Percentiles rank a stretch among this genome's conserved stretches.
Conservation (phyloP, 2,329 filamentous ascomycete species). For the Sporothrix luriei region DNA sequence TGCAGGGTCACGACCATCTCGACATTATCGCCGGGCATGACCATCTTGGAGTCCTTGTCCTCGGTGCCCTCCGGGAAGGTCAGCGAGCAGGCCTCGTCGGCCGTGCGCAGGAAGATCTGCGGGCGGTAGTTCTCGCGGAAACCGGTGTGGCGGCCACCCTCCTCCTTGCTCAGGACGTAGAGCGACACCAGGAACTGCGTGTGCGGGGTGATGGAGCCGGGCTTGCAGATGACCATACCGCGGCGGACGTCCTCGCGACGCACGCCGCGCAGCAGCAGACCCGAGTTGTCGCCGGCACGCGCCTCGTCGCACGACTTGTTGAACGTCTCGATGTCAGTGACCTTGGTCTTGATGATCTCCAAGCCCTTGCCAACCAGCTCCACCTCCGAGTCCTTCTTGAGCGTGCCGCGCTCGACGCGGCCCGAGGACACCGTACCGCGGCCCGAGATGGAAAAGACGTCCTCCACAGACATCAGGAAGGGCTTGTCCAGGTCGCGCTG, state of each 20-base stretch:
- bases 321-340: conserved; percentile 99
- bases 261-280: conserved; percentile 91
- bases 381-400: conserved; percentile 93
- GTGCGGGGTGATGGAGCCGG: conserved; percentile 82
- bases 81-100: conserved; percentile 76
- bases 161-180: conserved; percentile 96
- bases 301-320: conserved; percentile 99
- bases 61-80: conserved; percentile 83
- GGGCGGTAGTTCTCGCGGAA: conserved; percentile 97
- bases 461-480: conserved; percentile 98
- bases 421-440: conserved; percentile 97
- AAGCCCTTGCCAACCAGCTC: conserved; percentile 88
- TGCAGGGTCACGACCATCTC: conserved; percentile 92
- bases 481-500: conserved; percentile 94
- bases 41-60: conserved; percentile 72
- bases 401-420: conserved; percentile 90
- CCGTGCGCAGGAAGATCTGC: conserved; percentile 93
- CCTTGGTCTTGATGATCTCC: conserved; percentile 92
- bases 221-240: conserved; percentile 90
- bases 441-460: conserved; percentile 85
- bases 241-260: conserved; percentile 92
- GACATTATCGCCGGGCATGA: conserved; percentile 98
- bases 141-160: conserved; percentile 94
- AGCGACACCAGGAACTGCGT: conserved; percentile 92
- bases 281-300: conserved; percentile 95